Conservation (phyloP, 139 green algal genomes). For the Diplosphaera chodatii region DNA sequence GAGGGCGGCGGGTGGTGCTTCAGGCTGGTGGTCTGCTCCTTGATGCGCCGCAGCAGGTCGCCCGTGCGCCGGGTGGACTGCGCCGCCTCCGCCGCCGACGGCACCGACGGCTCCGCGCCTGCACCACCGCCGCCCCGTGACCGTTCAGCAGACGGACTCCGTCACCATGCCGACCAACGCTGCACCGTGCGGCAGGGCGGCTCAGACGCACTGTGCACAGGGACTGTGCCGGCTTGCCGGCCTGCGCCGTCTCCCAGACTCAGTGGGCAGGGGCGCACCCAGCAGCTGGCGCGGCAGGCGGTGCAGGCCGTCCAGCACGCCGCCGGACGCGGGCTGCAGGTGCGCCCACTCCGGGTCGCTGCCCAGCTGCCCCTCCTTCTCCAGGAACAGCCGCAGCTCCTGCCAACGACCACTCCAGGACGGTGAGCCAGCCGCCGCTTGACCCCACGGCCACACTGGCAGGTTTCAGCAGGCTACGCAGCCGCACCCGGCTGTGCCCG, state of each 20-base stretch:
- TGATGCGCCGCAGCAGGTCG: constrained; percentile 68
- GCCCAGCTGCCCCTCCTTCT: constrained; percentile 60
- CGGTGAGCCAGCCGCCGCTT: no score
- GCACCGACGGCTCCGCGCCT: constrained; percentile 44
- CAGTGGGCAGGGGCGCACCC: constrained; percentile 26
- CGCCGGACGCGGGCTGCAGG: constrained; percentile 43
- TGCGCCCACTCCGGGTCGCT: constrained; percentile 44
- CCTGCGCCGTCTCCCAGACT: no score
- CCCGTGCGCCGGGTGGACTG: constrained; percentile 46
- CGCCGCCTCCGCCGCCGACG: constrained; percentile 54
- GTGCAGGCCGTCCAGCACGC: constrained; percentile 66
- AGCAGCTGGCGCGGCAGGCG: constrained; percentile 70
- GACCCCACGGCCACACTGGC: no score
- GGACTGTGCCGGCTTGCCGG: no score
- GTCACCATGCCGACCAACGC: no score
- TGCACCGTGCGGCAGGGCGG: no score
- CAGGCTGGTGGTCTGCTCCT: constrained; percentile 40
- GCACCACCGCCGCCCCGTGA: no score
- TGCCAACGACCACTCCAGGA: constrained; percentile 5
- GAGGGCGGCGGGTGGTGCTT: constrained; percentile 3
- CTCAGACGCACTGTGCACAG: no score
- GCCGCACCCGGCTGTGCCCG: constrained; percentile 39
- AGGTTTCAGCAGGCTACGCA: background rate
- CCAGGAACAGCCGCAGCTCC: constrained; percentile 81
- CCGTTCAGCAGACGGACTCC: no score